phyloP scores from a whole-genome alignment of 1,284 basidiomycete species.

The Boletus mariae region DNA sequence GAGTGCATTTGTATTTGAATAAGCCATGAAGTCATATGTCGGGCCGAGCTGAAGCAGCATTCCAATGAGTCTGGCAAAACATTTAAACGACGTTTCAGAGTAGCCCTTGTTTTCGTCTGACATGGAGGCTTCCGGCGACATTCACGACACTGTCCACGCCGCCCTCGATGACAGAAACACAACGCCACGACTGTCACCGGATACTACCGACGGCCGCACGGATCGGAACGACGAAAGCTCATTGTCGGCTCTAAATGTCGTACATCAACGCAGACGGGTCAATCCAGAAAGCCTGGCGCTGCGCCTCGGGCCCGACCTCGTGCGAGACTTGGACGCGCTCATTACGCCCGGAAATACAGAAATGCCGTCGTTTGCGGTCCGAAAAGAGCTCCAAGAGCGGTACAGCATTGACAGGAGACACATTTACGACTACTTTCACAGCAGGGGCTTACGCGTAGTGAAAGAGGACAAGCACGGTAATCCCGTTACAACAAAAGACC shows the following conservation, averaged over 20 bases:
- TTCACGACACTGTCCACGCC: conserved; percentile 1
- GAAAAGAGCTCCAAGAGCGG: conserved; percentile 63
- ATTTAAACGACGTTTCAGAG: conserved; percentile 9
- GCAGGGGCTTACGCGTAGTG: conserved; percentile 58
- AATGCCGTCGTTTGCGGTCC: conserved; percentile 68
- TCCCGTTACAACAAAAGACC: conserved; percentile 18
- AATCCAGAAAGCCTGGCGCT: conserved; percentile 55
- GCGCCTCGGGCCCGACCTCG: conserved; percentile 60
- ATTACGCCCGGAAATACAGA: conserved; percentile 62
- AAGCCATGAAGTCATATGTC: conserved; percentile 10
- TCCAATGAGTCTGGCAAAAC: conserved; percentile 16
- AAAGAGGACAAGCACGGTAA: conserved; percentile 62
- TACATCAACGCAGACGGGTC: conserved; percentile 40
- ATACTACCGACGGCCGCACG: conserved; percentile 5
- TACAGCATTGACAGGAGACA: conserved; percentile 67
- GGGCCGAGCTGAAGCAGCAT: conserved; percentile 14
- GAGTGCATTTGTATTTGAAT: background rate
- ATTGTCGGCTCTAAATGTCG: conserved; percentile 2
- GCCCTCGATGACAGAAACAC: background rate
- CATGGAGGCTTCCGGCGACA: conserved; percentile 13
- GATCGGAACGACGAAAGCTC: conserved; percentile 4
- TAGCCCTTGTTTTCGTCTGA: conserved; percentile 2
- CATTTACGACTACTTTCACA: conserved; percentile 74
- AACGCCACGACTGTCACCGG: conserved; percentile 1
- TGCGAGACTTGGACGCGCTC: conserved; percentile 62